A percentile compares a stretch with the other conserved stretches of the same genome.
Conservation (phyloP, 495 filamentous ascomycete genomes). For the Annulohypoxylon moriforme region DNA sequence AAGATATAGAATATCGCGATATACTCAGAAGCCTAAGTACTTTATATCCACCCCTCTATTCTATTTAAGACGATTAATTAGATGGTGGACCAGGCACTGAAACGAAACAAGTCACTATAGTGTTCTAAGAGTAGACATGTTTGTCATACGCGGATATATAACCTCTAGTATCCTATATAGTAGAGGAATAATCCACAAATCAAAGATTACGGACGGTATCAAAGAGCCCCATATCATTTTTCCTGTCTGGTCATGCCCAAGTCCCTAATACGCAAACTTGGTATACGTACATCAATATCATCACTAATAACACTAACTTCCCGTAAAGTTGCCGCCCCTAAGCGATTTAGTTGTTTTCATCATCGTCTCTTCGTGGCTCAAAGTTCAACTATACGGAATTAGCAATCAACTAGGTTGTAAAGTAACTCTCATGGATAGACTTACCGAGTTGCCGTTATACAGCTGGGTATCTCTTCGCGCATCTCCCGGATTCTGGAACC, state of each 20-base stretch:
- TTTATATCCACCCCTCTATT: too few relatives aligned
- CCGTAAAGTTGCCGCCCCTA: neutral
- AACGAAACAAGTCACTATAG: neutral
- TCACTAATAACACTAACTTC: neutral
- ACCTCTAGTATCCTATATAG: neutral
- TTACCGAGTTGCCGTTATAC: slow-evolving; percentile 91
- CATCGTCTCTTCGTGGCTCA: slow-evolving; percentile 70
- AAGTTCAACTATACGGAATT: slow-evolving; percentile 71
- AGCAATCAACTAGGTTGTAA: neutral
- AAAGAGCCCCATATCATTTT: neutral
- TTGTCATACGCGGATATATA: neutral
- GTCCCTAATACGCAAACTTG: neutral
- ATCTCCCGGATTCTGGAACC: slow-evolving; percentile 40
- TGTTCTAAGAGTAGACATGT: neutral
- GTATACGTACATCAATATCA: neutral
- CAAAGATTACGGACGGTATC: neutral
- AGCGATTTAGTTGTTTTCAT: slow-evolving; percentile 11
- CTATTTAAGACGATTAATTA: neutral
- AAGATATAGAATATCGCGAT: neutral
- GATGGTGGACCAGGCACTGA: neutral
- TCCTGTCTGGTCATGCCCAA: neutral
- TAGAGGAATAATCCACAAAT: neutral
- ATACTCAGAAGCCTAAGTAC: too few relatives aligned
- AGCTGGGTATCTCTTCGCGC: slow-evolving; percentile 69
- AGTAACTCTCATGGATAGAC: slow-evolving; percentile 39